phyloP scores from a whole-genome alignment of 2,329 filamentous ascomycete genomes.

The Nemania abortiva region DNA sequence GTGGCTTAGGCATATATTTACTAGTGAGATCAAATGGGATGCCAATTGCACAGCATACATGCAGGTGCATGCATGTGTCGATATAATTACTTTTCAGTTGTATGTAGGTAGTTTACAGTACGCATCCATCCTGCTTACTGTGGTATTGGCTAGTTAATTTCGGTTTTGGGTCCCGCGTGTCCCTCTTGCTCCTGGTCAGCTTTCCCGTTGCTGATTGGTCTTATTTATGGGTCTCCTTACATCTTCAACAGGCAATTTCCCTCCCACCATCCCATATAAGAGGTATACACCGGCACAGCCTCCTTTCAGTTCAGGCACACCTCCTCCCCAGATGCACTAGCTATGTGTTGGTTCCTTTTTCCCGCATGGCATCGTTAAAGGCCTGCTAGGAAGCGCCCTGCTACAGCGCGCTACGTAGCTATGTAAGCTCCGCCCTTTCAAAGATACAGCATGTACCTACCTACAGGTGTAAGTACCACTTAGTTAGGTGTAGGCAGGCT shows the following conservation, averaged over 20 bases:
- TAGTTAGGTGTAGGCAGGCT: background rate
- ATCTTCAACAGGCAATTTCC: background rate
- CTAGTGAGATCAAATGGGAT: background rate
- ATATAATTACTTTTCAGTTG: slow-evolving; percentile 1
- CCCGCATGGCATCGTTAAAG: slow-evolving; percentile 30
- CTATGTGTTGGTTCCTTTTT: slow-evolving; percentile 15
- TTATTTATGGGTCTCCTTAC: background rate
- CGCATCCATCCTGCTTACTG: background rate
- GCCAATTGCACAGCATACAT: slow-evolving; percentile 2
- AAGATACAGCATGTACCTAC: background rate
- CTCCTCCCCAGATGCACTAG: slow-evolving; percentile 3
- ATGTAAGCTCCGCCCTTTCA: no score
- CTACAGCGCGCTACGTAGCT: slow-evolving; percentile 4
- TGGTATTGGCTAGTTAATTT: background rate
- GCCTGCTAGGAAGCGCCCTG: slow-evolving; percentile 10
- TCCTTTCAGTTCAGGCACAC: slow-evolving; percentile 24
- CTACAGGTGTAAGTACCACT: background rate
- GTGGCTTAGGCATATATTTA: background rate
- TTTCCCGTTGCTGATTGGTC: background rate
- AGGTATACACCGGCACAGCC: slow-evolving; percentile 29
- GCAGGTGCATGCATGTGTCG: background rate
- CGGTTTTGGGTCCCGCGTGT: background rate
- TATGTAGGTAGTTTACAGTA: background rate
- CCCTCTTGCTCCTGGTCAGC: background rate
- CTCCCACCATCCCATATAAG: background rate